Evolutionary conservation across 305 asterid species (phyloP), one percentile per base, ranked within the genome.

Genomic region (Rubia tinctorum): DNA sequence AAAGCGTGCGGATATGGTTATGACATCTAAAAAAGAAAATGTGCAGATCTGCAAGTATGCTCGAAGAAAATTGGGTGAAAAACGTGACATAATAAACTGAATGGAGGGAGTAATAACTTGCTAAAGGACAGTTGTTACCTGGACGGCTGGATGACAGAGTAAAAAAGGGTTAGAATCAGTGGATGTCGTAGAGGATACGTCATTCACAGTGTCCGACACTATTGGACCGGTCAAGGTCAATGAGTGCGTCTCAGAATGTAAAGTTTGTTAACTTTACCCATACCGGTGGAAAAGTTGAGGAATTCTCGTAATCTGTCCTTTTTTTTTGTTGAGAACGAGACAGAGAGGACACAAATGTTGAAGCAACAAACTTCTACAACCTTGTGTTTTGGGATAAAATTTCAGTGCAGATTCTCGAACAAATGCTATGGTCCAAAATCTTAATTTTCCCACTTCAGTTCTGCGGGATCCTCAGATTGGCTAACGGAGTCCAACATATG

Each of bases 171-270:
- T 40, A 58, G 73, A 67, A 67, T 27, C 40, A 58, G 30, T 66
- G 71, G 73, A 58, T 66, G 74, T 73, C 73, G 77, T 79, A 39
- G 12, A 49, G 55, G 39, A 66, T 45, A 66, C 74, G 79, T 75
- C 77, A 71, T 69, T 53, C 58, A 59, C 79, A 17, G 25, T 65
- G 25, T 56, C 75, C 76, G 8, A 59, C 44, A 60, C 42, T 7
- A 58, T 15, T 39, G 39, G 77, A 71, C 82, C 45, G 74, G 82
- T 79, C 82, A 79, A 79, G 71, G 22, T 55, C 56, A 23, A 39
- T 55, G 25, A 74, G 30, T 37, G 22, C 23, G 63, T 10, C 30
- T 47, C 22, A 43, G 30, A 23, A 22, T 66, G 17, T 4, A 43
- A 37, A 10, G 39, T 6, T 68, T 68, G 3, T 23, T 49, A 15